Percentiles rank a stretch among this genome's conserved stretches.
Evolutionary conservation across 2,329 filamentous ascomycete species (phyloP).

Genomic region (Didymella arachidicola): DNA sequence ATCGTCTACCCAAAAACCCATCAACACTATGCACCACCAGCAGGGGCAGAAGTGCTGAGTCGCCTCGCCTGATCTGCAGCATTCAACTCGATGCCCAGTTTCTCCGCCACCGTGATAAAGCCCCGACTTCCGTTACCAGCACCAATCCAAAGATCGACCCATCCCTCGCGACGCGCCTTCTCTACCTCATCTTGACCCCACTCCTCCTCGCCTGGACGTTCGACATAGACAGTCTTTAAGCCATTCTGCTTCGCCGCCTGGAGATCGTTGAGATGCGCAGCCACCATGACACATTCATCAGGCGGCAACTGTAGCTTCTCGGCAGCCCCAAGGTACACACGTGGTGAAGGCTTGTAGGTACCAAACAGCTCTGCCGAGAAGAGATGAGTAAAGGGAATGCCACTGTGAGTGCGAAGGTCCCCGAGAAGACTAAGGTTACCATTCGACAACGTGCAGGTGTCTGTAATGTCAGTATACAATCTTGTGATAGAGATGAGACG

Average conservation of each 20-base stretch:
- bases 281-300: constrained; percentile 75
- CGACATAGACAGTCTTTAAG: constrained; percentile 76
- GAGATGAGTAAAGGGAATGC: constrained; percentile 68
- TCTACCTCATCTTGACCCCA: constrained; percentile 62
- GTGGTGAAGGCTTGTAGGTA: constrained; percentile 76
- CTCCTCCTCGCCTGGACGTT: constrained; percentile 71
- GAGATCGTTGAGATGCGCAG: constrained; percentile 76
- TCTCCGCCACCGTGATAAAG: constrained; percentile 56
- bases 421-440: constrained; percentile 72
- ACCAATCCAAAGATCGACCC: constrained; percentile 66
- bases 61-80: constrained; percentile 8
- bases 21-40: constrained; percentile 3
- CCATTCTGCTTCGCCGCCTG: constrained; percentile 70
- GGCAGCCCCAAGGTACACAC: constrained; percentile 73
- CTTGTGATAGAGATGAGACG: not conserved
- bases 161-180: constrained; percentile 62
- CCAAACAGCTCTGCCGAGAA: constrained; percentile 74
- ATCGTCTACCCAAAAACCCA: not conserved
- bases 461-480: constrained; percentile 17
- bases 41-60: constrained; percentile 30
- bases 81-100: constrained; percentile 42
- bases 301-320: constrained; percentile 64
- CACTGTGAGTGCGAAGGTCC: constrained; percentile 68
- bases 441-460: constrained; percentile 75
- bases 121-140: constrained; percentile 57